A percentile compares a stretch with the other conserved stretches of the same genome.
phyloP scores from a whole-genome alignment of 139 green algal species.

The Chlamydomonas sp. region DNA sequence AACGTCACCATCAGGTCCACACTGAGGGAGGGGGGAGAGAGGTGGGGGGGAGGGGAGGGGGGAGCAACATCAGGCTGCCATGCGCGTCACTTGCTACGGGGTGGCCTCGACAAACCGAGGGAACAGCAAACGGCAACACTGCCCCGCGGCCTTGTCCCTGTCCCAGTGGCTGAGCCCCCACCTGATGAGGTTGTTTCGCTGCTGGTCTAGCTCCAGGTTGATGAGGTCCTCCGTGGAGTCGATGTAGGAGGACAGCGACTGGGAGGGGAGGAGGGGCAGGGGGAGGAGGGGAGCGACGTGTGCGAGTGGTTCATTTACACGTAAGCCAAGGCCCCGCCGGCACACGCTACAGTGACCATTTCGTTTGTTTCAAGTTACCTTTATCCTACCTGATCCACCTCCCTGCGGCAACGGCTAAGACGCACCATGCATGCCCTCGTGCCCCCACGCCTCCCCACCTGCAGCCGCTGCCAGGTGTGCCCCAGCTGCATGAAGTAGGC shows the following conservation, averaged over 20 bases:
- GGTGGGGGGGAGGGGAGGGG: too few relatives aligned
- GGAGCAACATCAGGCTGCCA: too few relatives aligned
- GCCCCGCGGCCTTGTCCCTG: too few relatives aligned
- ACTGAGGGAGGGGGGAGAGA: too few relatives aligned
- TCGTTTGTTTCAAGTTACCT: neutral
- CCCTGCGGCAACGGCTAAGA: neutral
- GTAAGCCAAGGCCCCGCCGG: too few relatives aligned
- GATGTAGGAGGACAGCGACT: slow-evolving; percentile 85
- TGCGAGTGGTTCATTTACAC: too few relatives aligned
- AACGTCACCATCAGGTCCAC: slow-evolving; percentile 68
- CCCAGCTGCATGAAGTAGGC: slow-evolving; percentile 58
- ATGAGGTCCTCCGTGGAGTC: slow-evolving; percentile 93
- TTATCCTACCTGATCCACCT: neutral
- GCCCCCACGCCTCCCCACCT: neutral
- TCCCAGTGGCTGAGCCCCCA: too few relatives aligned
- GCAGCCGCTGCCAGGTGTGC: slow-evolving; percentile 33
- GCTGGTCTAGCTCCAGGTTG: slow-evolving; percentile 88
- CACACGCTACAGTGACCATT: too few relatives aligned
- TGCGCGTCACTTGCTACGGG: too few relatives aligned
- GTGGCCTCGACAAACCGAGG: too few relatives aligned
- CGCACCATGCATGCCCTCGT: neutral
- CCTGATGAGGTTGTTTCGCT: slow-evolving; percentile 79
- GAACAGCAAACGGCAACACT: too few relatives aligned
- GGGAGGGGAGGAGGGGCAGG: slow-evolving; percentile 25
- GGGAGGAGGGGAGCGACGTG: neutral